phyloP scores from a whole-genome alignment of 257 asterid genomes.

The Vinca minor region DNA sequence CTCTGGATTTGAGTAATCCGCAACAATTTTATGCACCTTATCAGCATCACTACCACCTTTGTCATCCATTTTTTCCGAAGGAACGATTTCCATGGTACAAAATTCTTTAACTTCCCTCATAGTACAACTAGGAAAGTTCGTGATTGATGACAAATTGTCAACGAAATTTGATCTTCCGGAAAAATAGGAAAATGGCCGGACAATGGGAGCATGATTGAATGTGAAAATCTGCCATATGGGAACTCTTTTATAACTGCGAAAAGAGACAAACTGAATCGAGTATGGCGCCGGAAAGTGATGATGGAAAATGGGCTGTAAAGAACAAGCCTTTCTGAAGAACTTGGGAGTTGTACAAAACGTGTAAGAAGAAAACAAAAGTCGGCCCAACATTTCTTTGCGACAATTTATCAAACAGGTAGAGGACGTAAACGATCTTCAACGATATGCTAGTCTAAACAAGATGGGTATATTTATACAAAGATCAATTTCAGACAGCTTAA shows the following conservation, averaged over 20 bases:
- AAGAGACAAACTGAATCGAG: conserved; percentile 12
- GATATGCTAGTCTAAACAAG: background rate
- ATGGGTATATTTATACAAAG: background rate
- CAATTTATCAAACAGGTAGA: conserved; percentile 51
- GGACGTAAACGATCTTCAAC: background rate
- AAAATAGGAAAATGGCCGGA: conserved; percentile 5
- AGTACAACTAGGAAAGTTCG: conserved; percentile 7
- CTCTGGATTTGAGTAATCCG: conserved; percentile 57
- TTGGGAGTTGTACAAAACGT: conserved; percentile 7
- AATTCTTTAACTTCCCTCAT: conserved; percentile 22
- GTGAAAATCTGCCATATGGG: conserved; percentile 2
- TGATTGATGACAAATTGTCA: conserved; percentile 3
- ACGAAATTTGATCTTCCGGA: conserved; percentile 12
- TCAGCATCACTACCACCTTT: conserved; percentile 25
- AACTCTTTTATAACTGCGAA: conserved; percentile 1
- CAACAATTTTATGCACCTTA: conserved; percentile 44
- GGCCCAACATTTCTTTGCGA: conserved; percentile 26
- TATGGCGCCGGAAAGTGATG: conserved; percentile 6
- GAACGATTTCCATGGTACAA: conserved; percentile 33
- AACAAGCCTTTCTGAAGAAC: conserved; percentile 1
- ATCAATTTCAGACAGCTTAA: background rate
- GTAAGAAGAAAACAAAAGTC: conserved; percentile 17
- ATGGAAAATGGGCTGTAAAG: conserved; percentile 12
- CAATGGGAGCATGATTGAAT: background rate
- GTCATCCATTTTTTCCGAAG: conserved; percentile 20